phyloP scores from a whole-genome alignment of 1,284 basidiomycete genomes.

The Xanthoconium separans region DNA sequence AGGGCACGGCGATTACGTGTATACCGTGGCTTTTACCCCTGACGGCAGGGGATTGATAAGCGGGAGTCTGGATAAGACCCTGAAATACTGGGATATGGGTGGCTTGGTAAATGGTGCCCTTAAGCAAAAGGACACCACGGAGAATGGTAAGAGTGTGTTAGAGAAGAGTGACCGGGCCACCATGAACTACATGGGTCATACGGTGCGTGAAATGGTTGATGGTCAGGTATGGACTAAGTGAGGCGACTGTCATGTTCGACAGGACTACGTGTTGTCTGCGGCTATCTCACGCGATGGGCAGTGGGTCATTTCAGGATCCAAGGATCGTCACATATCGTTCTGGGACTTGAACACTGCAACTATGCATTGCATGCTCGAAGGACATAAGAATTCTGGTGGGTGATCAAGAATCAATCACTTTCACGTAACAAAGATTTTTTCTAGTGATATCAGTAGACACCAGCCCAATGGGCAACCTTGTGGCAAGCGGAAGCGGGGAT shows the following conservation, averaged over 20 bases:
- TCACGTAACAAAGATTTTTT: slow-evolving; percentile 15
- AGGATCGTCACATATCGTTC: slow-evolving; percentile 86
- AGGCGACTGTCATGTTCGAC: not conserved
- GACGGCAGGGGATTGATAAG: slow-evolving; percentile 80
- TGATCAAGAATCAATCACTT: not conserved
- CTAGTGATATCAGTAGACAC: slow-evolving; percentile 84
- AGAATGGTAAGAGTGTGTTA: slow-evolving; percentile 34
- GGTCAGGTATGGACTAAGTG: slow-evolving; percentile 2
- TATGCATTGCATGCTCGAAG: slow-evolving; percentile 83
- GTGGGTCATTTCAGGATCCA: slow-evolving; percentile 89
- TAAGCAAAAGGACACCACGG: slow-evolving; percentile 42
- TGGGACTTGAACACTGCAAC: slow-evolving; percentile 80
- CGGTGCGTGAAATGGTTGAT: slow-evolving; percentile 46
- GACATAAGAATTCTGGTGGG: slow-evolving; percentile 83
- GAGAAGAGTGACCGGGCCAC: slow-evolving; percentile 52
- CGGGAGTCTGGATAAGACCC: slow-evolving; percentile 83
- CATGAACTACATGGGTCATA: slow-evolving; percentile 79
- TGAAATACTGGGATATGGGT: slow-evolving; percentile 85
- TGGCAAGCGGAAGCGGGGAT: slow-evolving; percentile 89
- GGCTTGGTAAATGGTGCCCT: slow-evolving; percentile 39
- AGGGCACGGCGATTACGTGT: slow-evolving; percentile 85
- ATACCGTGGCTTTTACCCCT: slow-evolving; percentile 85
- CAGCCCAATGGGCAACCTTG: slow-evolving; percentile 67
- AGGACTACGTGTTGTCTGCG: slow-evolving; percentile 80
- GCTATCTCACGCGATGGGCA: slow-evolving; percentile 82